phyloP scores from a whole-genome alignment of 2,329 filamentous ascomycete genomes.

The Talaromyces sp. region DNA sequence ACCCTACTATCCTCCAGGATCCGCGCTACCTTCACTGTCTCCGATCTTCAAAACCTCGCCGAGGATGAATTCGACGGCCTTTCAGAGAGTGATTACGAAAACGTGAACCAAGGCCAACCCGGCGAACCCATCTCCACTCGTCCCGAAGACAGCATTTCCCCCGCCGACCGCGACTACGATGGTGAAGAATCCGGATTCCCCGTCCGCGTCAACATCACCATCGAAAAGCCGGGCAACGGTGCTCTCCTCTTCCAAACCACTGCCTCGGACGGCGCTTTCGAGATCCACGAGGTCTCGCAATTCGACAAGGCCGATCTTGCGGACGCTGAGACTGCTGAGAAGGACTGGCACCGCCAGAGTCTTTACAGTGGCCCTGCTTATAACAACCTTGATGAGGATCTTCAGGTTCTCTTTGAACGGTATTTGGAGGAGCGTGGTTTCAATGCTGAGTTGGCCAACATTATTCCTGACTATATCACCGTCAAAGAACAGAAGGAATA shows the following conservation, averaged over 20 bases:
- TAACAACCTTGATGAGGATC: constrained; percentile 89
- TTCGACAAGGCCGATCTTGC: constrained; percentile 76
- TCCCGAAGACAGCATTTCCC: constrained; percentile 55
- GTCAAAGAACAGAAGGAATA: constrained; percentile 99
- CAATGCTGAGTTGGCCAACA: constrained; percentile 78
- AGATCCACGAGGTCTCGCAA: constrained; percentile 88
- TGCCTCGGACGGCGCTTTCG: constrained; percentile 79
- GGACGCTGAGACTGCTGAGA: constrained; percentile 70
- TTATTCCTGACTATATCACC: constrained; percentile 94
- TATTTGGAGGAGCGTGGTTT: constrained; percentile 94
- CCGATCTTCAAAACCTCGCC: constrained; percentile 69
- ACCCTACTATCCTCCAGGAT: constrained; percentile 50
- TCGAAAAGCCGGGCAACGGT: constrained; percentile 83
- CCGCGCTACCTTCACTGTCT: constrained; percentile 78
- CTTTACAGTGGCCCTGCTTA: constrained; percentile 91
- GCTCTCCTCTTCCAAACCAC: constrained; percentile 82
- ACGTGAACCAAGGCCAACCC: constrained; percentile 54
- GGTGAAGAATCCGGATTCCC: constrained; percentile 64
- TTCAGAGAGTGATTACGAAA: constrained; percentile 56
- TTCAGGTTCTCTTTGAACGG: constrained; percentile 85
- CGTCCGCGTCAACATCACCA: constrained; percentile 76
- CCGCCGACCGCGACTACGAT: constrained; percentile 57
- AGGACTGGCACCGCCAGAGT: constrained; percentile 70
- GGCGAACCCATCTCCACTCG: constrained; percentile 49
- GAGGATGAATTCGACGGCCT: constrained; percentile 58